These are phyloP conservation scores for Myriosclerotinia duriaeana DNA, from an alignment of 2,329 filamentous ascomycete genomes.

Conservation along the genomic window DNA sequence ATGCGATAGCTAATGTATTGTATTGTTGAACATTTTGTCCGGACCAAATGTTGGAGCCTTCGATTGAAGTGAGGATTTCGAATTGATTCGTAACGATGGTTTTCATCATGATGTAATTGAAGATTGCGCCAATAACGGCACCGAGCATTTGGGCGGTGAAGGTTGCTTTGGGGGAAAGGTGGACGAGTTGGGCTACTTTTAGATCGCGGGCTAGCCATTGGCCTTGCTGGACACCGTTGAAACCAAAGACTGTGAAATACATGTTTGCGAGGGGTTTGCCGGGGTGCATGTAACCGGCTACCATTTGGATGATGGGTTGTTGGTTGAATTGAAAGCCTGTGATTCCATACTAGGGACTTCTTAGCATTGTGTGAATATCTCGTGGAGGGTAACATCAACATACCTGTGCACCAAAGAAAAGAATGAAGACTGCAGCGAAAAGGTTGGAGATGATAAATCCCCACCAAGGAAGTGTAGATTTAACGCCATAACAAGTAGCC, in stretches of 20 bases:
- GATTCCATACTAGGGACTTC: constrained; percentile 39
- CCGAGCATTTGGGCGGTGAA: constrained; percentile 45
- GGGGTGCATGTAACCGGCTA: constrained; percentile 48
- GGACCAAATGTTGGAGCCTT: constrained; percentile 60
- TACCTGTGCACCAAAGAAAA: constrained; percentile 37
- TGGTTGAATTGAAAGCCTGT: constrained; percentile 49
- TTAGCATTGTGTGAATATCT: too few relatives aligned
- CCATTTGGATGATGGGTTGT: constrained; percentile 50
- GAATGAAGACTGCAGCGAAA: constrained; percentile 37
- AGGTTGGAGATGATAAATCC: constrained; percentile 35
- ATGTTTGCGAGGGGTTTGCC: constrained; percentile 68
- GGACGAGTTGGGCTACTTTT: constrained; percentile 52
- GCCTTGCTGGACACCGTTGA: constrained; percentile 48
- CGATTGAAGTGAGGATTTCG: constrained; percentile 58
- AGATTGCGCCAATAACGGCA: constrained; percentile 44
- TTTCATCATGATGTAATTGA: constrained; percentile 61
- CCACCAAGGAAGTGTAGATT: constrained; percentile 47
- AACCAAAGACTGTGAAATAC: constrained; percentile 71
- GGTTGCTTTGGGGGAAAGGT: constrained; percentile 42
- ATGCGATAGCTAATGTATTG: constrained; percentile 68
- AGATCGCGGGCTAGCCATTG: constrained; percentile 49
- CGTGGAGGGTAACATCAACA: too few relatives aligned
- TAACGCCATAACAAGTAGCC: constrained; percentile 52
- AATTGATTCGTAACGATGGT: constrained; percentile 66
- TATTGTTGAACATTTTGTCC: constrained; percentile 57